Base-by-base conservation (phyloP, 768 basidiomycete genomes). In the Amanita thiersii region DNA sequence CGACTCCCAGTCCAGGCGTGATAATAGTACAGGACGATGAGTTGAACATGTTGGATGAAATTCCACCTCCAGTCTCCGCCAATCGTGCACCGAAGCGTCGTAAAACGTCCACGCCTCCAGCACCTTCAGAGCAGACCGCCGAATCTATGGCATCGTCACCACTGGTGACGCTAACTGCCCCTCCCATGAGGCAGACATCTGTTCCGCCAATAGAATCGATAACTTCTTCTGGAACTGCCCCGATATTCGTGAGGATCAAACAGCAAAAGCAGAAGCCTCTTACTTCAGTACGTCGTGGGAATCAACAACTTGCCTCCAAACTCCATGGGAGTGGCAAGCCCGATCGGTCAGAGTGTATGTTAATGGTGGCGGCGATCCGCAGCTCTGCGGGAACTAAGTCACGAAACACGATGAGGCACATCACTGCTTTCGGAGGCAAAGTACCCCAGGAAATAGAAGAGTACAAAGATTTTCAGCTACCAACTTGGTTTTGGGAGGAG, bases 391-490 rank as follows among this genome's bases (percentile, higher is more conserved):
- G 64, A 31, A 68, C 66, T 10, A 63, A 62, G 14, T 59, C 65
- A 17, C 61, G 75, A 41, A 70, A 73, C 52, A 69, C 73, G 8
- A 66, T 69, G 47, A 66, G 80, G 44, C 68, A 74, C 47, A 58
- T 70, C 30, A 68, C 64, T 11, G 76, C 80, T 6, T 86, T 83
- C 52, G 82, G 83, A 0, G 61, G 65, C 31, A 69, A 74, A 47
- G 62, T 81, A n/a, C 75, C 74, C 4, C 50, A 54, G 1, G 69
- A 65, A 25, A 45, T 77, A 26, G 68, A 70, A 45, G 66, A 71
- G 40, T 45, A 61, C 21, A 63, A 58, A 46, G 79, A 82, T 31
- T 85, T 73, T 50, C 66, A 71, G 49, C 57, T 79, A 26, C 82
- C 83, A 0, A 46, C 57, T 14, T 81, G 77, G 78, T 51, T 79